These are phyloP conservation scores for Chaetoscypha palmicola DNA, from an alignment of 2,329 filamentous ascomycete genomes.

Conservation along the genomic window DNA sequence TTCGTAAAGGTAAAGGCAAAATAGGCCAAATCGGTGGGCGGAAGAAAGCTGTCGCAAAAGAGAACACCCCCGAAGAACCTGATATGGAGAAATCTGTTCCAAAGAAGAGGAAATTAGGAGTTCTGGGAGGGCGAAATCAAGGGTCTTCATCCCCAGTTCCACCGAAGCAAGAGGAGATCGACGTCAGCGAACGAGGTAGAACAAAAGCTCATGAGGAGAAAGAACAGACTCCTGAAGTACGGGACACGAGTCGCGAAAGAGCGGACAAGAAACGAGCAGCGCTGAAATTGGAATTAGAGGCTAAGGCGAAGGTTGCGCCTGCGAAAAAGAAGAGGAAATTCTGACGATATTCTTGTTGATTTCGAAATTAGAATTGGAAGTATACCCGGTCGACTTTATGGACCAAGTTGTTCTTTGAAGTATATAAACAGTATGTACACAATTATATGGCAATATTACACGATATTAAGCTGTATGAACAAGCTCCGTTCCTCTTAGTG, in stretches of 20 bases:
- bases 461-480: too few species aligned
- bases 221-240: constrained; percentile 11
- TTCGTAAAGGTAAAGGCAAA: constrained; percentile 11
- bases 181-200: constrained; percentile 11
- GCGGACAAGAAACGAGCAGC: constrained; percentile 27
- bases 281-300: constrained; percentile 28
- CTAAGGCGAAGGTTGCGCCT: constrained; percentile 27
- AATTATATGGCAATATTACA: too few species aligned
- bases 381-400: too few species aligned
- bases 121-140: constrained; percentile 14
- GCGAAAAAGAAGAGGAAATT: constrained; percentile 32
- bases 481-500: too few species aligned
- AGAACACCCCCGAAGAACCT: background rate
- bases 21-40: constrained; percentile 10
- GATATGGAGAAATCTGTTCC: constrained; percentile 1
- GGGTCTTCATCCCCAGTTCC: constrained; percentile 1
- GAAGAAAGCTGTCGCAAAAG: background rate
- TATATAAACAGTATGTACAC: too few species aligned
- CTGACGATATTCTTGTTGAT: too few species aligned
- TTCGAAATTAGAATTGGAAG: too few species aligned
- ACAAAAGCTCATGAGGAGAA: constrained; percentile 11
- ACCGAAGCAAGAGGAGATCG: background rate
- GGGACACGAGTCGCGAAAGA: constrained; percentile 28
- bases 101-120: constrained; percentile 22
- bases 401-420: too few species aligned